Percentiles rank a stretch among this genome's conserved stretches.
These are phyloP conservation scores for Ascocoryne sarcoides DNA, from an alignment of 2,329 filamentous ascomycete species.

Conservation along the genomic window DNA sequence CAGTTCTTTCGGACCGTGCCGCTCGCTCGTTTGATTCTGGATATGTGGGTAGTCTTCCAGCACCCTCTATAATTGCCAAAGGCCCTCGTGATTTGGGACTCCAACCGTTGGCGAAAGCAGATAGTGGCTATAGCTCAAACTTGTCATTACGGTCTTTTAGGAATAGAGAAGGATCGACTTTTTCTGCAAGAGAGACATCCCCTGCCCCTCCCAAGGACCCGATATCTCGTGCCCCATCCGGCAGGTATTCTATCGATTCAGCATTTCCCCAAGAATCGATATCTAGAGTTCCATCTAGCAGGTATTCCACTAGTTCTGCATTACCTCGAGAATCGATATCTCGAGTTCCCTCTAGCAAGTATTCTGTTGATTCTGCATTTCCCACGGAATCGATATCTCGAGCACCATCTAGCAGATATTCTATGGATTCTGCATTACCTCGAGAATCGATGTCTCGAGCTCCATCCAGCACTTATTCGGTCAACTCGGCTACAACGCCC, in stretches of 20 bases:
- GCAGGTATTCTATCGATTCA: background rate
- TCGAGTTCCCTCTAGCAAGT: slow-evolving; percentile 8
- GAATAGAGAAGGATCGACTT: slow-evolving; percentile 5
- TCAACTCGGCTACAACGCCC: too few species aligned
- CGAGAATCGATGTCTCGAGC: slow-evolving; percentile 7
- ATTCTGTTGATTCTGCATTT: slow-evolving; percentile 8
- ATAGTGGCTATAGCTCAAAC: slow-evolving; percentile 55
- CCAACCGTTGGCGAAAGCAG: slow-evolving; percentile 42
- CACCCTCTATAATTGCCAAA: slow-evolving; percentile 4
- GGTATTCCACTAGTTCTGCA: too few species aligned
- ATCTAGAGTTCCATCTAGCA: slow-evolving; percentile 11
- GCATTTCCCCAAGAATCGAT: too few species aligned
- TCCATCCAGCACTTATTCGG: slow-evolving; percentile 15
- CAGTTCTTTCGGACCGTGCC: slow-evolving; percentile 4
- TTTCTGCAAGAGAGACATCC: slow-evolving; percentile 5
- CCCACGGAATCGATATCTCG: slow-evolving; percentile 1
- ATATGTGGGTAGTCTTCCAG: slow-evolving; percentile 9
- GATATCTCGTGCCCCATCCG: background rate
- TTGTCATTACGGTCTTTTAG: slow-evolving; percentile 46
- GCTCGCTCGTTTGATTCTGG: slow-evolving; percentile 22
- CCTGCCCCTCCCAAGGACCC: slow-evolving; percentile 8
- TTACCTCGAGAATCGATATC: too few species aligned
- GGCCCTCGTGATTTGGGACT: slow-evolving; percentile 7
- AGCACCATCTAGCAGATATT: background rate
- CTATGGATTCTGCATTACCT: background rate